A percentile compares a stretch with the other conserved stretches of the same genome.
Conservation (phyloP, 495 filamentous ascomycete species). For the Xylaria venustula region DNA sequence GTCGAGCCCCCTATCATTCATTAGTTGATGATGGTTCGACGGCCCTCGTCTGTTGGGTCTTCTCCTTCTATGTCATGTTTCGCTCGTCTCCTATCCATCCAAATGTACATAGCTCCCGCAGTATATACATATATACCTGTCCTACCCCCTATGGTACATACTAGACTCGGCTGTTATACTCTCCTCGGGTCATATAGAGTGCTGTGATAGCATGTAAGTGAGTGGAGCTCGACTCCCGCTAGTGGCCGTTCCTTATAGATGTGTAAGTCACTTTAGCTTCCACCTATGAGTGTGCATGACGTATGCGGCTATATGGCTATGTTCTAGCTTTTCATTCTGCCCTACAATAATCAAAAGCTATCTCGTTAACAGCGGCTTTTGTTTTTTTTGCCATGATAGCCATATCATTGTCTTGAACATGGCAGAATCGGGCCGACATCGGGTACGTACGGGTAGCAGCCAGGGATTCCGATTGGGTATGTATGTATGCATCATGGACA, state of each 20-base stretch:
- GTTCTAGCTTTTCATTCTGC: not conserved
- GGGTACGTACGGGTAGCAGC: not conserved
- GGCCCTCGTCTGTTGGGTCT: not conserved
- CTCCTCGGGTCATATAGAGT: too few relatives aligned
- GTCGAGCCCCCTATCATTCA: not conserved
- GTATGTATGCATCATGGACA: too few relatives aligned
- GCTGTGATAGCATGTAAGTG: too few relatives aligned
- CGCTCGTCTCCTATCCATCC: slow-evolving; percentile 23
- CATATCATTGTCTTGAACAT: not conserved
- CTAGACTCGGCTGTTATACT: too few relatives aligned
- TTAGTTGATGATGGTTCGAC: slow-evolving; percentile 5
- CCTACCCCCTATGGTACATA: too few relatives aligned
- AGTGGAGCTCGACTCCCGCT: too few relatives aligned
- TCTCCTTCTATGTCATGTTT: slow-evolving; percentile 19
- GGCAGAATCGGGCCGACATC: not conserved
- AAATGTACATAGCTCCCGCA: slow-evolving; percentile 33
- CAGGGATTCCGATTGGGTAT: not conserved
- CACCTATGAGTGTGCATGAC: too few relatives aligned
- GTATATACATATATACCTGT: slow-evolving; percentile 18
- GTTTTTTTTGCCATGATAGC: not conserved
- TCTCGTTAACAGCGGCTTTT: too few relatives aligned
- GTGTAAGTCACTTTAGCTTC: too few relatives aligned
- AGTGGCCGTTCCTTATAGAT: too few relatives aligned
- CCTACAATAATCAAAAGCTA: too few relatives aligned
- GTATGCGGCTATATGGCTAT: too few relatives aligned